Percentiles rank a stretch among this genome's conserved stretches.
phyloP scores from a whole-genome alignment of 1,284 basidiomycete species.

The Anthracocystis panici-leucophaei region DNA sequence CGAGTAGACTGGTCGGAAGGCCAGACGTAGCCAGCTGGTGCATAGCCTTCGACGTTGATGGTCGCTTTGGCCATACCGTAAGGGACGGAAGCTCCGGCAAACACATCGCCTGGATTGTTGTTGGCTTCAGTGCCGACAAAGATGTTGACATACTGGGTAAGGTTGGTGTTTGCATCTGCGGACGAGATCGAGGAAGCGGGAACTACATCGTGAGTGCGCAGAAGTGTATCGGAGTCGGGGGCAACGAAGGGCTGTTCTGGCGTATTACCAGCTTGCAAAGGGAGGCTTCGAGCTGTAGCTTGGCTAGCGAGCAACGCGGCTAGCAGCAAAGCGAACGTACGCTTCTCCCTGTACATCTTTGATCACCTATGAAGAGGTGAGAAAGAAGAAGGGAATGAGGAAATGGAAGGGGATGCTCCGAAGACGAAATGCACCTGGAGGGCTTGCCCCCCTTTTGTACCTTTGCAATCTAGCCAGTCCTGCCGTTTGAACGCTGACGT shows the following conservation, averaged over 20 bases:
- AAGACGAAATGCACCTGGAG: neutral
- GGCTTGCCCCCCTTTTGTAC: neutral
- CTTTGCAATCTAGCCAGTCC: neutral
- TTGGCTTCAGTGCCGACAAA: constrained; percentile 51
- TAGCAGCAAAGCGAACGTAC: constrained; percentile 7
- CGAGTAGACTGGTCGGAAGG: constrained; percentile 47
- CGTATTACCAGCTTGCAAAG: constrained; percentile 11
- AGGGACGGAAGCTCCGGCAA: constrained; percentile 57
- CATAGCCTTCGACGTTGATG: constrained; percentile 59
- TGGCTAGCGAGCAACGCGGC: neutral
- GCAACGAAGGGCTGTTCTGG: constrained; percentile 21
- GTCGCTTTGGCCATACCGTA: constrained; percentile 63
- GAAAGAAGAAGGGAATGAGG: neutral
- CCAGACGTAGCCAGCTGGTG: constrained; percentile 58
- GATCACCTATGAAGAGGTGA: neutral
- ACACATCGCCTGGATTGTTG: constrained; percentile 51
- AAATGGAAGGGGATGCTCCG: neutral
- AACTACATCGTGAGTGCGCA: constrained; percentile 3
- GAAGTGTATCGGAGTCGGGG: neutral
- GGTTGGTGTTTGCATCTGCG: constrained; percentile 5
- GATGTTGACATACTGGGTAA: constrained; percentile 43
- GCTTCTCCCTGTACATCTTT: constrained; percentile 9
- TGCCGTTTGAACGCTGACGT: neutral
- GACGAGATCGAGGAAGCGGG: neutral
- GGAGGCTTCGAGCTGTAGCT: constrained; percentile 3